Evolutionary conservation across 306 rosid genomes (phyloP).

Genomic region (Purshia tridentata): DNA sequence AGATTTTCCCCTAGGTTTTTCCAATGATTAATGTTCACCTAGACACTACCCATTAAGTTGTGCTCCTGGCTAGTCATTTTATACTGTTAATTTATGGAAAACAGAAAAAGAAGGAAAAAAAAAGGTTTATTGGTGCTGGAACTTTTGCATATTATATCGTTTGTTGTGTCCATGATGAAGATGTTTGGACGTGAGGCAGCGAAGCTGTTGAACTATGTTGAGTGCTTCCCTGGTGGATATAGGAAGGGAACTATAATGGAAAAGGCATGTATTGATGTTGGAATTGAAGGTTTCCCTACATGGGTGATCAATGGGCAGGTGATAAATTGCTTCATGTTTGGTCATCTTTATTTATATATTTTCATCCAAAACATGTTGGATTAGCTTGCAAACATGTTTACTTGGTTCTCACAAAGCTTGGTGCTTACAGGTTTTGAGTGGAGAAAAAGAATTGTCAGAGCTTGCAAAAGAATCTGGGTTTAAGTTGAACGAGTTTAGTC

Average conservation of each 20-base stretch:
- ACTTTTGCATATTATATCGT: neutral
- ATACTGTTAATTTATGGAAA: neutral
- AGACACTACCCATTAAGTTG: neutral
- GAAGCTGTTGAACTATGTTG: constrained; percentile 69
- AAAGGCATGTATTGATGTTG: constrained; percentile 60
- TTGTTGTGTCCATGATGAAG: constrained; percentile 32
- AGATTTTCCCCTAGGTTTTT: neutral
- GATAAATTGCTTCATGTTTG: constrained; percentile 11
- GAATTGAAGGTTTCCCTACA: constrained; percentile 85
- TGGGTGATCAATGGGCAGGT: constrained; percentile 90
- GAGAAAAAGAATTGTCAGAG: constrained; percentile 61
- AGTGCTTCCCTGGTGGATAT: constrained; percentile 88
- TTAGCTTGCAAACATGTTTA: constrained; percentile 8
- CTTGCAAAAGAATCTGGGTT: constrained; percentile 66
- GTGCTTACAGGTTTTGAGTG: constrained; percentile 60
- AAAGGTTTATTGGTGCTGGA: neutral
- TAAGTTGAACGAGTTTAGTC: constrained; percentile 32
- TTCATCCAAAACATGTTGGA: no score
- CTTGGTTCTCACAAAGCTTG: constrained; percentile 21
- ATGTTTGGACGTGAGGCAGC: constrained; percentile 90
- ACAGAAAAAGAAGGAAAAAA: neutral
- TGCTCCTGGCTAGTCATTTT: neutral
- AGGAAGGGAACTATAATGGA: constrained; percentile 66
- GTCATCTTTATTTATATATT: neutral
- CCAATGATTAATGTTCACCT: neutral